Base-by-base conservation (phyloP, 208 protist genomes). In the Jaenimonas drosophilae region DNA sequence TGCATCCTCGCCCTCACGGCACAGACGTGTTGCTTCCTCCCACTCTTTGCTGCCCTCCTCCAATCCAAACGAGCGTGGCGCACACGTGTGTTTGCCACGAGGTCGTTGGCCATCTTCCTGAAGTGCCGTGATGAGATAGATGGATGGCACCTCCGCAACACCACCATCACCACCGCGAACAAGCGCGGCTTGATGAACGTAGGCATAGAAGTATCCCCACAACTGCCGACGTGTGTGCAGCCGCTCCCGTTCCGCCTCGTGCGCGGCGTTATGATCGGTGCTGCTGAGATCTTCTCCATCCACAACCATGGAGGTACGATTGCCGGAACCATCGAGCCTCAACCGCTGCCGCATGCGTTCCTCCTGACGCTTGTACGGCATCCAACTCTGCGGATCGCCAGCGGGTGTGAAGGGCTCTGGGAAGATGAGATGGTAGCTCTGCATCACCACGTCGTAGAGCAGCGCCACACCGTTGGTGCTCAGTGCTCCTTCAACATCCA, bases 161-260 rank as follows among this genome's bases (percentile, higher is more conserved):
- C 12, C 30, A 24, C 24, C 19, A 4, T 20, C 25, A 1, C 26
- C n/a, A 4, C 16, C 6, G 14, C n/a, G 19, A 3, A 49, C 16
- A n/a, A n/a, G n/a, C 0, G 56, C 54, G 14, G 46, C 36, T 21
- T 56, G 28, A 37, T 78, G 70, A 39, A 38, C 47, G 37, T 60
- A 77, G 7, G 74, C 70, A 56, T 83, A 78, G 33, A 78, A 83
- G 47, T 65, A 83, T 0, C 69, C 74, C 70, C 74, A 83, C 23
- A 83, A 50, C 49, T 66, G 41, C 9, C 54, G 52, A 39, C 51
- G 67, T 9, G 44, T 48, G 6, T 66, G 27, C 17, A 47, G 40
- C 29, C 31, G 29, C 31, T 59, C 36, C 31, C 34, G 45, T 0
- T 46, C 51, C 0, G 45, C 49, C 31, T 57, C 54, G 23, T 37